A percentile compares a stretch with the other conserved stretches of the same genome.
phyloP scores from a whole-genome alignment of 192 early-diverging fungal genomes.

The Lobosporangium transversale region DNA sequence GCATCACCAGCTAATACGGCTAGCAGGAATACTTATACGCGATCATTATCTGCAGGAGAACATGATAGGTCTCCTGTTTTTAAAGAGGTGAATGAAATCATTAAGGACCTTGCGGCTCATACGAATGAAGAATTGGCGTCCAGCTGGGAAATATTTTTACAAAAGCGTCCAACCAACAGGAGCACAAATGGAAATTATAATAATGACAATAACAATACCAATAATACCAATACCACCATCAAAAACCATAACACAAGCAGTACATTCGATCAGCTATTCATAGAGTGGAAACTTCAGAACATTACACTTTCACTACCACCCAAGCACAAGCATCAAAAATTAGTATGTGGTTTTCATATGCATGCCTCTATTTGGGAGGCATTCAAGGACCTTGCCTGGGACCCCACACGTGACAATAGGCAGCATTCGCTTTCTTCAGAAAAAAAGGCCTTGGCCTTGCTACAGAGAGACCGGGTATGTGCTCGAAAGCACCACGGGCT shows the following conservation, averaged over 20 bases:
- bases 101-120: too few species aligned
- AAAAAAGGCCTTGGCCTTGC: neutral
- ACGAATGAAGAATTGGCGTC: too few species aligned
- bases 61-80: too few species aligned
- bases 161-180: too few species aligned
- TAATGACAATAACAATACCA: neutral
- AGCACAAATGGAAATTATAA: neutral
- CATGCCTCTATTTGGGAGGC: slow-evolving; percentile 10
- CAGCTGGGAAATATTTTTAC: too few species aligned
- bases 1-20: too few species aligned
- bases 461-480: neutral
- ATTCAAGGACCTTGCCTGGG: slow-evolving; percentile 12
- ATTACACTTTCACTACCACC: too few species aligned
- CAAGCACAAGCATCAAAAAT: neutral
- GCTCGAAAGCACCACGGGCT: slow-evolving; percentile 22
- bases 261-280: too few species aligned
- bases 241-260: slow-evolving; percentile 4
- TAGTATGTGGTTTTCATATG: slow-evolving; percentile 37
- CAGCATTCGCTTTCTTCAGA: neutral
- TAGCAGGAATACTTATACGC: too few species aligned
- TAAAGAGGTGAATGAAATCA: too few species aligned
- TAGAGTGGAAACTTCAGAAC: too few species aligned
- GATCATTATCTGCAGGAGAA: too few species aligned
- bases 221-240: neutral
- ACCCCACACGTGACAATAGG: neutral